Percentiles rank a stretch among this genome's conserved stretches.
Conservation (phyloP, 2,329 filamentous ascomycete species). For the Coniochaeta ligniaria region DNA sequence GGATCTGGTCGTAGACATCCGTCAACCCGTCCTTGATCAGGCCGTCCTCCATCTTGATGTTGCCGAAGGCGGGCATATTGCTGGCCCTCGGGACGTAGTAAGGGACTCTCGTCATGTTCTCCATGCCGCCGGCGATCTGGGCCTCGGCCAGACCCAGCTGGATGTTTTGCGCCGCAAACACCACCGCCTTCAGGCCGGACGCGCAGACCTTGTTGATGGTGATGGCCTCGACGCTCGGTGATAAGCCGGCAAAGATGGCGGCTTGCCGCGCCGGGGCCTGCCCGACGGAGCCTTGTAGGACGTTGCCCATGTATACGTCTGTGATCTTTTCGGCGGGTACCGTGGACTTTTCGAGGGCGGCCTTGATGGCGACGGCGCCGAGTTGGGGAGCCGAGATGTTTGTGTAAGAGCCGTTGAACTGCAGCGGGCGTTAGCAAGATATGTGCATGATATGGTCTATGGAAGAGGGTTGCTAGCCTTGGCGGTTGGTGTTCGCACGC, state of each 20-base stretch:
- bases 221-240: conserved; percentile 73
- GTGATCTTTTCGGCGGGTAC: conserved; percentile 75
- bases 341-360: conserved; percentile 78
- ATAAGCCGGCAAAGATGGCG: conserved; percentile 77
- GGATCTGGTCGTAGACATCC: conserved; percentile 93
- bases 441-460: conserved; percentile 93
- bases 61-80: conserved; percentile 76
- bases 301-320: conserved; percentile 97
- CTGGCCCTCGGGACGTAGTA: conserved; percentile 84
- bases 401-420: conserved; percentile 93
- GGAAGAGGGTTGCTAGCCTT: conserved; percentile 71
- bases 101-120: conserved; percentile 92
- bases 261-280: conserved; percentile 92
- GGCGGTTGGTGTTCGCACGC: conserved; percentile 79
- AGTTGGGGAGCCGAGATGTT: conserved; percentile 80
- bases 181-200: conserved; percentile 88
- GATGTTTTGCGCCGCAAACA: conserved; percentile 86
- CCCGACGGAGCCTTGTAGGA: conserved; percentile 74
- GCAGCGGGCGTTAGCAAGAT: conserved; percentile 29
- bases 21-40: conserved; percentile 91
- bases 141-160: conserved; percentile 84
- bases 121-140: conserved; percentile 92
- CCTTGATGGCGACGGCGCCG: conserved; percentile 85
- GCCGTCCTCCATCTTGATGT: conserved; percentile 83
- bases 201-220: conserved; percentile 99